A percentile compares a stretch with the other conserved stretches of the same genome.
Evolutionary conservation across 2,329 filamentous ascomycete genomes (phyloP).

Genomic region (Didymosphaeria variabile): DNA sequence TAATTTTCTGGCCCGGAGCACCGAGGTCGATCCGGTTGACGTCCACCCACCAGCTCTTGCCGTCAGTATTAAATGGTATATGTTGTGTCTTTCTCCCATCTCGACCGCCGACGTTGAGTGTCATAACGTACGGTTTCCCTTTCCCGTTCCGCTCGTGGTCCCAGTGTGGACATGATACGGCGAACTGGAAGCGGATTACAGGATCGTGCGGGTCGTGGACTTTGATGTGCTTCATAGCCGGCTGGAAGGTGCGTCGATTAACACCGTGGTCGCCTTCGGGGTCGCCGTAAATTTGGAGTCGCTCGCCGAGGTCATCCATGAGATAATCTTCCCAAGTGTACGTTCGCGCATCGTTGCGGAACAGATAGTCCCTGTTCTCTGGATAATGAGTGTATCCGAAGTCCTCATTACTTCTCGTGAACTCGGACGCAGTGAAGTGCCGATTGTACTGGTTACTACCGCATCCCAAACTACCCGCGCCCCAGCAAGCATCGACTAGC

Average conservation of each 20-base stretch:
- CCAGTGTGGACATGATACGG: conserved; percentile 84
- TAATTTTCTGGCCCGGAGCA: conserved; percentile 65
- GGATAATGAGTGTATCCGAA: conserved; percentile 88
- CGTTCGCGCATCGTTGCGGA: conserved; percentile 73
- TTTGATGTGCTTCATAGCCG: conserved; percentile 66
- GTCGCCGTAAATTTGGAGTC: conserved; percentile 58
- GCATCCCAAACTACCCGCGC: conserved; percentile 73
- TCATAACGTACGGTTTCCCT: conserved; percentile 72
- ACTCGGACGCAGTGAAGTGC: conserved; percentile 46
- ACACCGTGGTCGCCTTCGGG: conserved; percentile 62
- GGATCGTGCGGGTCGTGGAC: conserved; percentile 60
- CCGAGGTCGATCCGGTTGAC: conserved; percentile 64
- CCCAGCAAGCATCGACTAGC: conserved; percentile 91
- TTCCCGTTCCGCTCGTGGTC: conserved; percentile 72
- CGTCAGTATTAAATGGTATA: conserved; percentile 76
- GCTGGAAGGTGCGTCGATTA: conserved; percentile 67
- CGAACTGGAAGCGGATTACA: conserved; percentile 79
- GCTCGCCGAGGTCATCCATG: conserved; percentile 61
- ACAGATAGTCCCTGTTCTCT: conserved; percentile 71
- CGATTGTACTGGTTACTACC: conserved; percentile 29
- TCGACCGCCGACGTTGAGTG: conserved; percentile 68
- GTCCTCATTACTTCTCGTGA: conserved; percentile 74
- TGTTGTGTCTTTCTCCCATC: conserved; percentile 75
- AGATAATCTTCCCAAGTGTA: conserved; percentile 86
- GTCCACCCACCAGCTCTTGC: conserved; percentile 83